Evolutionary conservation across 768 basidiomycete species (phyloP), one percentile per base, ranked within the genome.

Genomic region (Amyloporia xantha): DNA sequence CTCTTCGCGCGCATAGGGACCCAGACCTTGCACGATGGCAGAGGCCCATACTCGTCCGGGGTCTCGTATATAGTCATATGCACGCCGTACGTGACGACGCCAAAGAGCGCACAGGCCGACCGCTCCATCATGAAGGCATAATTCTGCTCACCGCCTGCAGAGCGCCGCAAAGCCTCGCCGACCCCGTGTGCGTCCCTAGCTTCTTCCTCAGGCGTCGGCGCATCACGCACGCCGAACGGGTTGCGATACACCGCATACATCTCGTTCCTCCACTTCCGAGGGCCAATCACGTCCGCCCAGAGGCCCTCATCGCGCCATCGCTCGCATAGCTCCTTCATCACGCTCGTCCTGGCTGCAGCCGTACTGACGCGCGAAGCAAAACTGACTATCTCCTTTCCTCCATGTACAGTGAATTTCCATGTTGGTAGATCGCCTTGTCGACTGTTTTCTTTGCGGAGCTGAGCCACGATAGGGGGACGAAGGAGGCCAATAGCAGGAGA

Each of bases 81-180:
- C 2, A 95, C 87, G 0, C 96, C 95, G 58, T 88, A 93, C 0
- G 94, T 96, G 44, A 90, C 76, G 5, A 94, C 65, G 2, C 95
- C 93, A 59, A 98, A 97, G 27, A 98, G 68, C 0, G 86, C 78
- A 62, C 89, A 91, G 2, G 91, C 92, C 1, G 89, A 75, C 35
- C 95, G 78, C 65, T 98, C 96, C 77, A 98, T 78, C 63, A 82
- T 78, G 65, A 98, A 96, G 19, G 79, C 89, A 50, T 76, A 87
- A 62, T 91, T 89, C 15, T 71, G 54, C 13, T 54, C 51, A 30
- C 66, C 61, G 13, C 61, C 65, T 28, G 64, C 64, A n/a, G n/a
- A n/a, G n/a, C n/a, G n/a, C n/a, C n/a, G n/a, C n/a, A n/a, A n/a
- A 23, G 44, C 17, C 24, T 54, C 52, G 4, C n/a, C 54, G 5